Evolutionary conservation across 495 filamentous ascomycete genomes (phyloP), one percentile per base, ranked within the genome.

Genomic region (Talaromyces liani): DNA sequence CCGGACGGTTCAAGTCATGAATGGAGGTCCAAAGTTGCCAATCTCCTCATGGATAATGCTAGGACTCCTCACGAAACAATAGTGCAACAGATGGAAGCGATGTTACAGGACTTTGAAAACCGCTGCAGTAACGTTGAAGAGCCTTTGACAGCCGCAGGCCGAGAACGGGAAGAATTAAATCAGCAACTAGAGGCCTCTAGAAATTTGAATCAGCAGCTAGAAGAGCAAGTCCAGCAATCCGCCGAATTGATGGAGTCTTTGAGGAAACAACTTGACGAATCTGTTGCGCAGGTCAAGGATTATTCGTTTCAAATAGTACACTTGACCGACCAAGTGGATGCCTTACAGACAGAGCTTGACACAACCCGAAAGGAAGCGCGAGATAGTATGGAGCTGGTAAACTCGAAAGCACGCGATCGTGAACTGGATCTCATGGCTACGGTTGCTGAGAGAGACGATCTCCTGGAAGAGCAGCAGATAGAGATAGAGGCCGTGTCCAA

Each of bases 91-190:
- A 72, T 86, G 6, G 78, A 79, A 49, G 73, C 79, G 16, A 72
- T 80, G 18, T 87, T 84, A 65, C 73, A 75, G 18, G 82, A 87
- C 54, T 73, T 87, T 5, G 85, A 87, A 63, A 71, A 73, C 56
- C 77, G 85, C 18, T 86, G 84, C 61, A 71, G 74, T 12, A 72
- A 75, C 31, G 70, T 76, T 2, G 84, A 86, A 69, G 70, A 66
- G 12, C 84, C 84, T 5, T 66, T 85, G 7, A 73, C 72, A 18
- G 69, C 69, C 14, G 78, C 79, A 39, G 74, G 78, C 64, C 67
- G 75, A 65, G 75, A 81, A 57, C 71, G 80, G 12, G 70, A 79
- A 24, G 70, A 71, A n/a, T 51, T 78, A 0, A 68, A 68, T 22
- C 18, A 34, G 0, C 71, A 79, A 45, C 60, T 62, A 7, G 66